phyloP scores from a whole-genome alignment of 148 eudicot genomes.

The Nepenthes mirabilis region DNA sequence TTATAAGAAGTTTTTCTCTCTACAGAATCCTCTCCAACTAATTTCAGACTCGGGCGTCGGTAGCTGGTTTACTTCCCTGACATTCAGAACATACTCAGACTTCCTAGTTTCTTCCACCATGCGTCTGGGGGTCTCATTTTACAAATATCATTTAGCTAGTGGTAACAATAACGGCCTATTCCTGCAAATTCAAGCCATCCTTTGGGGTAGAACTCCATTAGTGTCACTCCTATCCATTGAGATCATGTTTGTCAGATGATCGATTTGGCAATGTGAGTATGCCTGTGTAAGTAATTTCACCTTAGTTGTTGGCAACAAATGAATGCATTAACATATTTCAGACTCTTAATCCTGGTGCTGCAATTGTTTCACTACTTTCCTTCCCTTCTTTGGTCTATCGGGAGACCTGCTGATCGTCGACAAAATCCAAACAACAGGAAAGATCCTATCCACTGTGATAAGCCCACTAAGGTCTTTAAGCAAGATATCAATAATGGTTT shows the following conservation, averaged over 20 bases:
- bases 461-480: no score
- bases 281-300: constrained; percentile 31
- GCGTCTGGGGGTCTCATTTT: constrained; percentile 36
- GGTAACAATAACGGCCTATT: constrained; percentile 23
- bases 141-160: constrained; percentile 24
- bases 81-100: no score
- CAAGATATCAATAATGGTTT: no score
- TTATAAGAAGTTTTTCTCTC: no score
- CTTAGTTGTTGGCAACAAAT: constrained; percentile 6
- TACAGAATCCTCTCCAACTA: constrained; percentile 13
- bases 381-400: not conserved
- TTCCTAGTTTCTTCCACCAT: constrained; percentile 27
- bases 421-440: no score
- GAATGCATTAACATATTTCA: not conserved
- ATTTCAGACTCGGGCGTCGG: constrained; percentile 10
- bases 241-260: constrained; percentile 34
- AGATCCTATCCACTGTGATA: no score
- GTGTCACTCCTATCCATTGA: constrained; percentile 37
- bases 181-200: constrained; percentile 40
- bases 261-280: constrained; percentile 30
- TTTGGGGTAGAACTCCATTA: constrained; percentile 42
- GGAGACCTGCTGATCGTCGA: not conserved
- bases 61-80: constrained; percentile 13
- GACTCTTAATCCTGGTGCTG: not conserved
- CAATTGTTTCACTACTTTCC: not conserved